phyloP scores from a whole-genome alignment of 1,284 basidiomycete genomes.

The Abortiporus biennis region DNA sequence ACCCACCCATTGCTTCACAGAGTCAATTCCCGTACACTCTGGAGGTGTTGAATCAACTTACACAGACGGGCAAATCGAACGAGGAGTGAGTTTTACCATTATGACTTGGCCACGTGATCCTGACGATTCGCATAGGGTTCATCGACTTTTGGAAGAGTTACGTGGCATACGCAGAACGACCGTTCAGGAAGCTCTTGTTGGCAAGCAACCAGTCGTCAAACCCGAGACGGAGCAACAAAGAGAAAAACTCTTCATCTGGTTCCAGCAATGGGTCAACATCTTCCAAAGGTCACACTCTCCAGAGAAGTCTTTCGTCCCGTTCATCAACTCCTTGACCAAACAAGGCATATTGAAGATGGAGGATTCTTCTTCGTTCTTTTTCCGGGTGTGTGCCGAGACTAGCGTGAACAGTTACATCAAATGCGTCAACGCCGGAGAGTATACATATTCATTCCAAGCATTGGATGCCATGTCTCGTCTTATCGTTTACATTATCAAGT shows the following conservation, averaged over 20 bases:
- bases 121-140: slow-evolving; percentile 34
- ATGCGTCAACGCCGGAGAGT: slow-evolving; percentile 74
- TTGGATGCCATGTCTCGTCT: slow-evolving; percentile 94
- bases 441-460: slow-evolving; percentile 81
- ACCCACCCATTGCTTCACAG: slow-evolving; percentile 76
- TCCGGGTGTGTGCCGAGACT: slow-evolving; percentile 95
- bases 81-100: slow-evolving; percentile 56
- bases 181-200: slow-evolving; percentile 28
- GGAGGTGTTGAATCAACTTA: slow-evolving; percentile 72
- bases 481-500: slow-evolving; percentile 98
- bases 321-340: slow-evolving; percentile 93
- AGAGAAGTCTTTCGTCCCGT: slow-evolving; percentile 96
- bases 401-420: slow-evolving; percentile 92
- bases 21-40: slow-evolving; percentile 80
- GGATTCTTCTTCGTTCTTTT: slow-evolving; percentile 96
- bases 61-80: slow-evolving; percentile 71
- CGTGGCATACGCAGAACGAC: slow-evolving; percentile 47
- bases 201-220: slow-evolving; percentile 47
- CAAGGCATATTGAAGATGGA: slow-evolving; percentile 96
- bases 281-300: slow-evolving; percentile 88
- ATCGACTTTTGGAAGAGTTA: slow-evolving; percentile 67
- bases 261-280: slow-evolving; percentile 93
- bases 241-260: slow-evolving; percentile 69
- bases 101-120: slow-evolving; percentile 1
- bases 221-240: slow-evolving; percentile 67